Conservation (phyloP, 1,139 yeast species). For the Zhuliangozyma blackwelliae region DNA sequence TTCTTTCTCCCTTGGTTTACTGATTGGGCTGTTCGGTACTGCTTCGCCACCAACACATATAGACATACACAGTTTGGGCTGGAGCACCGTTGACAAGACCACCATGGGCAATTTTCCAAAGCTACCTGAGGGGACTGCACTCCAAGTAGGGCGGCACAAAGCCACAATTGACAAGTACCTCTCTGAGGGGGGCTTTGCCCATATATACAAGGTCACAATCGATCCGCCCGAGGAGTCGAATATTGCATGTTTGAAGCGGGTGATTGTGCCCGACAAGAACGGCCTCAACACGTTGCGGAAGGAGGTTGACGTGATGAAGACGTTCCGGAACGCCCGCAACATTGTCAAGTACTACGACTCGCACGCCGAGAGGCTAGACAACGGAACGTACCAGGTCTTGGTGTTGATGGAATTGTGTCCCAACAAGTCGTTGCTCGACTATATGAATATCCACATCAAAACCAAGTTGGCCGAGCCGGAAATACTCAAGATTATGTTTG, state of each 20-base stretch:
- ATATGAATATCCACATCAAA: constrained; percentile 66
- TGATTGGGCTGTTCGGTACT: too few species aligned
- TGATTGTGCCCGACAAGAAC: constrained; percentile 65
- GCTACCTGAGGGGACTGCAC: constrained; percentile 38
- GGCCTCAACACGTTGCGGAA: constrained; percentile 63
- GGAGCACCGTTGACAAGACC: too few species aligned
- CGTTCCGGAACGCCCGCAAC: constrained; percentile 49
- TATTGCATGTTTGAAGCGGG: constrained; percentile 68
- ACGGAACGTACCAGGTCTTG: constrained; percentile 64
- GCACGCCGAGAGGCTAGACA: constrained; percentile 62
- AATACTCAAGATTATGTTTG: constrained; percentile 62
- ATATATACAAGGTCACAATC: constrained; percentile 56
- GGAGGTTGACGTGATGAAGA: constrained; percentile 80
- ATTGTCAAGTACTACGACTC: constrained; percentile 72
- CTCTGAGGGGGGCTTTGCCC: constrained; percentile 50
- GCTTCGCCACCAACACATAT: too few species aligned
- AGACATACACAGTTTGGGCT: too few species aligned
- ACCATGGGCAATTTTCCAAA: constrained; percentile 26
- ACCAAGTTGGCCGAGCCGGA: constrained; percentile 60
- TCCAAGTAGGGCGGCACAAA: constrained; percentile 42
- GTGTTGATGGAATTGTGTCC: constrained; percentile 78
- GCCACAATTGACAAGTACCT: constrained; percentile 35
- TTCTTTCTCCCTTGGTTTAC: too few species aligned
- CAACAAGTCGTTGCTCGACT: constrained; percentile 65
- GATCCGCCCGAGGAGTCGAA: constrained; percentile 34